Evolutionary conservation across 2,329 filamentous ascomycete genomes (phyloP).

Genomic region (Tolypocladium sp.): DNA sequence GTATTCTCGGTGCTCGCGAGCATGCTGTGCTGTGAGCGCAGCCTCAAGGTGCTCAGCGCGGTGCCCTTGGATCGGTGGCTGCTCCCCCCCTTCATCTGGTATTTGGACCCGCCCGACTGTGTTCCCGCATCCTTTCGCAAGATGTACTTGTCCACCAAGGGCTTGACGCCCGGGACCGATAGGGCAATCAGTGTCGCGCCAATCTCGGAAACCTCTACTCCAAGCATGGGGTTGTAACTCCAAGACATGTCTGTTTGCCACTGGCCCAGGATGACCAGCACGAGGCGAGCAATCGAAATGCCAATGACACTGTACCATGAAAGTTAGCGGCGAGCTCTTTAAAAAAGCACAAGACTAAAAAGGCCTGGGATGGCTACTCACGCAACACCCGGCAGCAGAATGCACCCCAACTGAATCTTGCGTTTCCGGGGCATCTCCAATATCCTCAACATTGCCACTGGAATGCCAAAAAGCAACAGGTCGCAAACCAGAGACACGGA

Average conservation of each 20-base stretch:
- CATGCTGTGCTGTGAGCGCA: conserved; percentile 18
- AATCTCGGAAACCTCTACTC: conserved; percentile 40
- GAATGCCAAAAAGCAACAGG: conserved; percentile 39
- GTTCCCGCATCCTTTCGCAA: conserved; percentile 13
- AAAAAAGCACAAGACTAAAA: background rate
- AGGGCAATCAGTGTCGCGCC: conserved; percentile 40
- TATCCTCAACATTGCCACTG: conserved; percentile 34
- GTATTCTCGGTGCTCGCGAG: conserved; percentile 16
- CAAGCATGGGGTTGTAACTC: conserved; percentile 40
- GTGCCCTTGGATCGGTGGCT: conserved; percentile 14
- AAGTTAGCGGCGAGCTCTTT: background rate
- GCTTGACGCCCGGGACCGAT: conserved; percentile 40
- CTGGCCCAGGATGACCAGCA: conserved; percentile 37
- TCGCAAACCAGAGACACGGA: conserved; percentile 39
- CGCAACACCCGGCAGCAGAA: conserved; percentile 40
- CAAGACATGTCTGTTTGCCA: conserved; percentile 38
- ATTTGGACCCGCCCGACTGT: conserved; percentile 12
- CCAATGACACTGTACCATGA: conserved; percentile 30
- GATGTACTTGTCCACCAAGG: conserved; percentile 28
- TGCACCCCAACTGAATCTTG: conserved; percentile 36
- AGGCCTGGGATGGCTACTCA: conserved; percentile 16
- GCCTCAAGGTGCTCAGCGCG: conserved; percentile 18
- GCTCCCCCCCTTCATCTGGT: conserved; percentile 7
- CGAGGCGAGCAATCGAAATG: conserved; percentile 36
- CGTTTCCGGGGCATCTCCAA: conserved; percentile 32